Evolutionary conservation across 495 filamentous ascomycete genomes (phyloP).

Genomic region (Tuber microsphaerosporum): DNA sequence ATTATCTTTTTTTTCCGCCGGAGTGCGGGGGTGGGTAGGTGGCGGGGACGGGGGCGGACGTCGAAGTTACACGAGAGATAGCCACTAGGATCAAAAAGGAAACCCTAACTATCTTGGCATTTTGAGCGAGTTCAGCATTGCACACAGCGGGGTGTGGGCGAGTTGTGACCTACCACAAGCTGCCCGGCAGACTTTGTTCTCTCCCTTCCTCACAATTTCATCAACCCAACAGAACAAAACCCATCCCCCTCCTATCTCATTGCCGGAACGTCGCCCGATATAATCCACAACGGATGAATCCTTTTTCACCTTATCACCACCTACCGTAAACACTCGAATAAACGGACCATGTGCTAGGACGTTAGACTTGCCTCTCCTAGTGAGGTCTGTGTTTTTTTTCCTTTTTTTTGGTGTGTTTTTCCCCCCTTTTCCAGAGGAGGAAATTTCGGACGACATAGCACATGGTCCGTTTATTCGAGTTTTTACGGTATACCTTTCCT

Average conservation of each 20-base stretch:
- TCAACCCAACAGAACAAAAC: conserved; percentile 1
- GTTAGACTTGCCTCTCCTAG: no score
- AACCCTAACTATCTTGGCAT: neutral
- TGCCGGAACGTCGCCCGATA: neutral
- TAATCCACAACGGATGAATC: neutral
- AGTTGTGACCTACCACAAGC: neutral
- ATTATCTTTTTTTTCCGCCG: no score
- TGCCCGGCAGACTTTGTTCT: neutral
- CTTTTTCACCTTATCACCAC: neutral
- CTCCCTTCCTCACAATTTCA: neutral
- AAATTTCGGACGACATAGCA: no score
- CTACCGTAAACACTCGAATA: no score
- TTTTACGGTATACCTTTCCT: no score
- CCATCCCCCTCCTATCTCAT: conserved; percentile 3
- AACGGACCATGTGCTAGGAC: no score
- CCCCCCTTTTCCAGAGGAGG: no score
- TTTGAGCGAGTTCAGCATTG: neutral
- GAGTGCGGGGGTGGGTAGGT: no score
- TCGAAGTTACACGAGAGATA: neutral
- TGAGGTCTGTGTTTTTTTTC: no score
- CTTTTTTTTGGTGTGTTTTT: no score
- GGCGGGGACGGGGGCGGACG: no score
- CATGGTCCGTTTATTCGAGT: no score
- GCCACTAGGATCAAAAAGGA: neutral
- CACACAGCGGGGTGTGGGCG: neutral